These are phyloP conservation scores for Naganishia onofrii DNA, from an alignment of 768 basidiomycete species.

Conservation along the genomic window DNA sequence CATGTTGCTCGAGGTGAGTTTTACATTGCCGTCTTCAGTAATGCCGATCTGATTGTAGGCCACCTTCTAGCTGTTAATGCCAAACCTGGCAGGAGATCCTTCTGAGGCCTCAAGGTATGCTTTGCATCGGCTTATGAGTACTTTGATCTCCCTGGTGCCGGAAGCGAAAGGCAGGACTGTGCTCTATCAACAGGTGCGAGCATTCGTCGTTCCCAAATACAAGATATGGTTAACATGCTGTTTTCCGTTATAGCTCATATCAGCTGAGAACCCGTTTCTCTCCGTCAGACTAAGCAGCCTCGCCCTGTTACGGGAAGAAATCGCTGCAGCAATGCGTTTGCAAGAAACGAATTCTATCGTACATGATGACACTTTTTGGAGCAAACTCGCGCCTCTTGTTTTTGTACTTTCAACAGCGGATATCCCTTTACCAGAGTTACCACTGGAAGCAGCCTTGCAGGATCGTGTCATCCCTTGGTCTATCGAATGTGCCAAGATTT, in stretches of 20 bases:
- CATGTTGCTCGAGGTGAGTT: conserved; percentile 12
- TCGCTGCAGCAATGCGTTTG: not conserved
- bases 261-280: conserved; percentile 9
- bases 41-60: not conserved
- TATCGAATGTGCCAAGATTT: conserved; percentile 4
- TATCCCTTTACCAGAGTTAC: not conserved
- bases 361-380: conserved; percentile 2
- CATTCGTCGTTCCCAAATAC: not conserved
- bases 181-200: not conserved
- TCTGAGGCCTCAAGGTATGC: conserved; percentile 7
- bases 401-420: not conserved
- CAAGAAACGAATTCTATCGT: not conserved
- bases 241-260: not conserved
- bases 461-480: not conserved
- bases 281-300: conserved; percentile 9
- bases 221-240: not conserved
- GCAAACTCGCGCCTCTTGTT: not conserved
- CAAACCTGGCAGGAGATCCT: conserved; percentile 10
- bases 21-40: too few species aligned
- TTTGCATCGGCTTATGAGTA: not conserved
- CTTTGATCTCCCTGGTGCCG: conserved; percentile 1
- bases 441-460: not conserved
- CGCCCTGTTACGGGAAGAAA: conserved; percentile 4
- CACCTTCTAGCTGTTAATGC: conserved; percentile 1
- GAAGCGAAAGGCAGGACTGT: not conserved